Conservation (phyloP, 352 stramenopile species). For the Pythium rishiriense region DNA sequence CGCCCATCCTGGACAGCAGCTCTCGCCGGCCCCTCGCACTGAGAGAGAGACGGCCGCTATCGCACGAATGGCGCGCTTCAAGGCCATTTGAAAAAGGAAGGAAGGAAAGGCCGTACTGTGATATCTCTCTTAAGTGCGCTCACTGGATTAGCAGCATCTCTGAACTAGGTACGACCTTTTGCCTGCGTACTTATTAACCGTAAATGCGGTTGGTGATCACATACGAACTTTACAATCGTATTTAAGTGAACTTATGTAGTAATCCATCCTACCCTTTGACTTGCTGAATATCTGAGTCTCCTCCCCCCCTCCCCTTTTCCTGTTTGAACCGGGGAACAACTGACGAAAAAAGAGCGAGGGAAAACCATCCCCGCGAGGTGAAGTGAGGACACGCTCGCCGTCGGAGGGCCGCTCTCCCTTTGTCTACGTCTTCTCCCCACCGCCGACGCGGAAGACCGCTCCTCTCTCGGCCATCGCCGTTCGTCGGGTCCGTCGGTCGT, state of each 20-base stretch:
- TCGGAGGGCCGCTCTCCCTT: too few species aligned
- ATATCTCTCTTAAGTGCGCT: conserved; percentile 12
- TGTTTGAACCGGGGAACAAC: neutral
- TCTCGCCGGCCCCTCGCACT: neutral
- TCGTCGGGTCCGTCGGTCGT: neutral
- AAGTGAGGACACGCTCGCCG: conserved; percentile 6
- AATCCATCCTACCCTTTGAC: neutral
- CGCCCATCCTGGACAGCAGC: too few species aligned
- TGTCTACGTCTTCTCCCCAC: too few species aligned
- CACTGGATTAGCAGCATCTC: neutral
- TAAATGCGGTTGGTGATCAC: too few species aligned
- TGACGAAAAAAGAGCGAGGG: too few species aligned
- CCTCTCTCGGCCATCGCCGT: too few species aligned
- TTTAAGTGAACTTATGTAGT: too few species aligned
- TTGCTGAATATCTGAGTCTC: conserved; percentile 19
- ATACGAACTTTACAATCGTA: too few species aligned
- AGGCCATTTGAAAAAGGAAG: conserved; percentile 23
- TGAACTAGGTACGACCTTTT: too few species aligned
- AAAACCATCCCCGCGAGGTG: too few species aligned
- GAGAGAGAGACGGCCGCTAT: conserved; percentile 2
- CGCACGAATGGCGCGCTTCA: conserved; percentile 25
- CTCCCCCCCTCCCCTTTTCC: too few species aligned
- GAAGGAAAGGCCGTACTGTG: conserved; percentile 6
- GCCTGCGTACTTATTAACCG: neutral
- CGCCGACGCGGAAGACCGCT: too few species aligned